Base-by-base conservation (phyloP, 208 protist genomes). In the Endotrypanum monterogeii region DNA sequence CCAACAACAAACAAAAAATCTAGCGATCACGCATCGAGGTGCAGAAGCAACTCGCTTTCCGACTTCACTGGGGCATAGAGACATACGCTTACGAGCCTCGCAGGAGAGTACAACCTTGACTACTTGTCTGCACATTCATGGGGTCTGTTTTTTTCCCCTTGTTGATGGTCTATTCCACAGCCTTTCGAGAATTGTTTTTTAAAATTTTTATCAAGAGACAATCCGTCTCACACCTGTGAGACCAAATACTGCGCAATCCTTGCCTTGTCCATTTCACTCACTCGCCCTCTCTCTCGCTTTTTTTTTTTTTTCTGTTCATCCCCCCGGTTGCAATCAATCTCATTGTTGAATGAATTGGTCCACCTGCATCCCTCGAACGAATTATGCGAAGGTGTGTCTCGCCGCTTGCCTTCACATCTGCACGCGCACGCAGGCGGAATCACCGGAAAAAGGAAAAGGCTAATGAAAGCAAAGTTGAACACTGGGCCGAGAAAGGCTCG, bases 401-500 rank as follows among this genome's bases (percentile, higher is more conserved):
- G 12, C 44, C 16, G 25, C 25, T 8, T 8, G 54, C n/a, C 30
- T 44, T 14, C 39, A 25, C 28, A 39, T 14, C 28, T 55, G n/a
- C 44, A 25, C 44, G 56, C 50, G n/a, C 23, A n/a, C 46, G n/a
- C 28, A 70, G 1, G 9, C 6, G 2, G 9, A 32, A 0, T 32
- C 51, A 70, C 4, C 14, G 28, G 6, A 39, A 25, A 23, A 6
- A 8, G 28, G 6, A 39, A 25, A 23, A 6, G 5, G 61, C 46
- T 30, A 50, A 67, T 70, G 66, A 68, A 68, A 16, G 4, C 44
- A 16, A 54, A 39, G 3, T 54, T 6, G 63, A 54, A n/a, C 0
- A 32, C 50, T 0, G 39, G 14, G 50, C 46, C 66, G 66, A 32
- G 66, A 66, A 79, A 78, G 25, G 73, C 55, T 25, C 56, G 80